Evolutionary conservation across 805 yeast species (phyloP), one percentile per base, ranked within the genome.

Genomic region (Saturnispora hagleri): DNA sequence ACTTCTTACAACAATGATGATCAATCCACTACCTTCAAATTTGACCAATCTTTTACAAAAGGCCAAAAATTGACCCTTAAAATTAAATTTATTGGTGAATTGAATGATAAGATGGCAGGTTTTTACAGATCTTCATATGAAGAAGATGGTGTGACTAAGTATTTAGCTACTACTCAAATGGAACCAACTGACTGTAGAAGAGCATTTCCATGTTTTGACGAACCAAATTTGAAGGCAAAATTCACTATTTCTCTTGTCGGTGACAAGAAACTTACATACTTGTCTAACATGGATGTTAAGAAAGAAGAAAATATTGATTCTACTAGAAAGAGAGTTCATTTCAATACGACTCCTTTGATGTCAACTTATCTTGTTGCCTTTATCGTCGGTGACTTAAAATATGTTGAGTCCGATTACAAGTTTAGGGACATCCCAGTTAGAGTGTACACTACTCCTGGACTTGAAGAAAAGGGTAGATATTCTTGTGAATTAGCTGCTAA

Each of bases 21-120:
- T 55, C 96, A 91, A 71, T 74, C 80, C 41, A 77, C 81, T 44
- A 78, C 80, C 47, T 75, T 89, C 65, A 73, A 73, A 49, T 82
- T 90, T 58, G 76, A 72, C 41, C 62, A 69, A 7, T 17, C 43
- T 28, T 52, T 61, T 42, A 51, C 50, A 15, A 64, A 61, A 9
- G 75, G 72, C 24, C 59, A 58, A 7, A 48, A 54, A 12, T 62
- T 72, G 31, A 58, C 65, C 17, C 51, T 66, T n/a, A 51, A 58
- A 48, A 66, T 79, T 34, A 60, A 61, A 18, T 79, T 73, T 59
- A 59, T 61, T 49, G 83, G 77, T 44, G 64, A 64, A 36, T 68
- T 79, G 58, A 79, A 75, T 59, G 72, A 74, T 50, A 76, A 78
- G 60, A 76, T 79, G 82, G 74, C 81, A 2, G 83, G 82, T 9